These are phyloP conservation scores for Mycena chlorophos DNA, from an alignment of 768 basidiomycete genomes.

Conservation along the genomic window DNA sequence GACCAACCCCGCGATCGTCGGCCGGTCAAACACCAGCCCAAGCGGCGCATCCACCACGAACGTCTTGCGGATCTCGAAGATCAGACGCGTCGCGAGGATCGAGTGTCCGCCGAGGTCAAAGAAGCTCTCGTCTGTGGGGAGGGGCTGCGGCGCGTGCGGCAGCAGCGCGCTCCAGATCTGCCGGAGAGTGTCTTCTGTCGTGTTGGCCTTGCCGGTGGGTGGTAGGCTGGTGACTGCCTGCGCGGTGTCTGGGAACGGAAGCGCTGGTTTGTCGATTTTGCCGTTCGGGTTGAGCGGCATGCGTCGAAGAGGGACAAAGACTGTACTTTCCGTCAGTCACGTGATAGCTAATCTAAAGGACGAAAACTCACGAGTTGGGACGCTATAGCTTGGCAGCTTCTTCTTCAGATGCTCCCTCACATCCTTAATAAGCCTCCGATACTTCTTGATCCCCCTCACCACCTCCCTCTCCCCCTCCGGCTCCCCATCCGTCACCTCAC, in stretches of 20 bases:
- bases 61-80: slow-evolving; percentile 92
- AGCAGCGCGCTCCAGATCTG: slow-evolving; percentile 84
- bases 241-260: slow-evolving; percentile 97
- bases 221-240: slow-evolving; percentile 51
- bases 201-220: slow-evolving; percentile 42
- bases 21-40: slow-evolving; percentile 87
- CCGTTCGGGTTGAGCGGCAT: slow-evolving; percentile 99
- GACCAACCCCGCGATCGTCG: slow-evolving; percentile 80
- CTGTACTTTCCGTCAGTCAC: slow-evolving; percentile 41
- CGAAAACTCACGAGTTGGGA: slow-evolving; percentile 74
- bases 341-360: slow-evolving; percentile 7
- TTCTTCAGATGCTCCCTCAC: slow-evolving; percentile 95
- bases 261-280: slow-evolving; percentile 96
- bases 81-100: slow-evolving; percentile 93
- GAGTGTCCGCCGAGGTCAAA: slow-evolving; percentile 99
- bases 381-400: slow-evolving; percentile 92
- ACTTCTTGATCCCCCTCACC: slow-evolving; percentile 77
- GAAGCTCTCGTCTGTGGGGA: slow-evolving; percentile 92
- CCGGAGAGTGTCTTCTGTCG: slow-evolving; percentile 80
- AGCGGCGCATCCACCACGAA: slow-evolving; percentile 91
- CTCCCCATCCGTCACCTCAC: slow-evolving; percentile 58
- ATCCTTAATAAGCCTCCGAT: slow-evolving; percentile 86
- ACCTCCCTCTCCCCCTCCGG: slow-evolving; percentile 63
- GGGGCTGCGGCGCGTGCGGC: slow-evolving; percentile 71
- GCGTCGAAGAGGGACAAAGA: slow-evolving; percentile 90